A percentile compares a stretch with the other conserved stretches of the same genome.
These are phyloP conservation scores for Ceriops decandra DNA, from an alignment of 345 rosid genomes.

Conservation along the genomic window DNA sequence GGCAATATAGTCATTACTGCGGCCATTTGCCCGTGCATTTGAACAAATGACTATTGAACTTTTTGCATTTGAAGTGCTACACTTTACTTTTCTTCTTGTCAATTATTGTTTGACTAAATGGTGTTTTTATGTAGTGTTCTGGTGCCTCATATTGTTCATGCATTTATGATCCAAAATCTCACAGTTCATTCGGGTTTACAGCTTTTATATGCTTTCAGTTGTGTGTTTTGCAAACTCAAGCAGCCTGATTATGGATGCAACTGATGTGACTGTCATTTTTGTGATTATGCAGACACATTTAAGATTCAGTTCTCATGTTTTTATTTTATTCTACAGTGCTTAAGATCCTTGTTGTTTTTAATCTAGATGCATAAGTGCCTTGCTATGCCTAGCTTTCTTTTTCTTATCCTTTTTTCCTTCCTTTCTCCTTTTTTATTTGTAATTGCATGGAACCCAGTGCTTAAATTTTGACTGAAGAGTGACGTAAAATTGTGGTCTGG, in stretches of 20 bases:
- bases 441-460: too few relatives aligned
- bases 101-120: neutral
- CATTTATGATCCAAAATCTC: neutral
- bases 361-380: too few relatives aligned
- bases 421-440: too few relatives aligned
- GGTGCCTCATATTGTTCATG: neutral
- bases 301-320: neutral
- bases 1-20: too few relatives aligned
- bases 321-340: neutral
- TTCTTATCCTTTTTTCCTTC: too few relatives aligned
- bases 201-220: neutral
- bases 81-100: neutral
- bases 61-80: neutral
- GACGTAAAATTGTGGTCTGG: too few relatives aligned
- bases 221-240: slow-evolving; percentile 1
- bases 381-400: too few relatives aligned
- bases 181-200: neutral
- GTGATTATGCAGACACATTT: neutral
- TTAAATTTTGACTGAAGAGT: too few relatives aligned
- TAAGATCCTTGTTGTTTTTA: neutral
- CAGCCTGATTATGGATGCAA: neutral
- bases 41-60: neutral
- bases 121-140: neutral
- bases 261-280: neutral
- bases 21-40: neutral